Conservation (phyloP, 306 rosid species). For the cucumber (Cucumis sativus) region Cucumber_9930_V3 NC_026657.2:37313501-37314000, state of each 20-base stretch:
- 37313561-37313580: conserved; percentile 25
- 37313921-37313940: neutral
- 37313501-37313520: conserved; percentile 51
- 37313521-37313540: conserved; percentile 27
- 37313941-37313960: conserved; percentile 2
- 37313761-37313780: conserved; percentile 58
- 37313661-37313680: conserved; percentile 92
- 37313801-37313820: neutral
- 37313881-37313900: neutral
- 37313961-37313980: conserved; percentile 3
- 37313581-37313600: conserved; percentile 43
- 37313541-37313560: neutral
- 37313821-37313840: neutral
- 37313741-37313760: conserved; percentile 64
- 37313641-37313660: conserved; percentile 37
- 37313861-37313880: neutral
- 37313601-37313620: neutral
- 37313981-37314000: neutral
- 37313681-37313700: conserved; percentile 68
- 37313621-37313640: conserved; percentile 38
- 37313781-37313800: conserved; percentile 79
- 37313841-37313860: neutral
- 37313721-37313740: conserved; percentile 72
- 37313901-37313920: neutral
- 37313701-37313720: conserved; percentile 66